A percentile compares a stretch with the other conserved stretches of the same genome.
These are phyloP conservation scores for Trebouxia sp. DNA, from an alignment of 139 green algal species.

Conservation along the genomic window DNA sequence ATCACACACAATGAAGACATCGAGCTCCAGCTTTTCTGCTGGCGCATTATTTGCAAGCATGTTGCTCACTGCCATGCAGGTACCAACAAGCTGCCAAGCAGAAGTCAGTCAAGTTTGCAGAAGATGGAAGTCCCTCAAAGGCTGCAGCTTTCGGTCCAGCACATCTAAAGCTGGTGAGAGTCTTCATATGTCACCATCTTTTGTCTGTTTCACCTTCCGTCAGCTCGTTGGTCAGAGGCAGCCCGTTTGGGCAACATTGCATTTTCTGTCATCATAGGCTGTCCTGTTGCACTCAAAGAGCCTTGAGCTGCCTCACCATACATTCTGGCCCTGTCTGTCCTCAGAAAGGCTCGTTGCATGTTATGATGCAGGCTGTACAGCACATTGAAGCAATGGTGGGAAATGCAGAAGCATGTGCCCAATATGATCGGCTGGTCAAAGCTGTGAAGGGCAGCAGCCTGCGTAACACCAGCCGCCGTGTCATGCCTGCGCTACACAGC, in stretches of 20 bases:
- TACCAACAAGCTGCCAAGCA: not conserved
- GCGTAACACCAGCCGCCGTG: not conserved
- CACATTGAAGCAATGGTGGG: not conserved
- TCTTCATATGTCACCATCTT: not conserved
- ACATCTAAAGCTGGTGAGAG: too few relatives aligned
- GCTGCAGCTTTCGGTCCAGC: too few relatives aligned
- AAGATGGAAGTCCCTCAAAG: too few relatives aligned
- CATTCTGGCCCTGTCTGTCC: too few relatives aligned
- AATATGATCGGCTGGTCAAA: not conserved
- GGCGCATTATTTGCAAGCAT: not conserved
- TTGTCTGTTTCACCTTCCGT: not conserved
- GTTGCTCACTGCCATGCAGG: not conserved
- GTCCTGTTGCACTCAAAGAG: too few relatives aligned
- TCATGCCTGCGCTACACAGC: slow-evolving; percentile 4
- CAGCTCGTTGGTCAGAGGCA: not conserved
- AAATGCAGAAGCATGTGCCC: not conserved
- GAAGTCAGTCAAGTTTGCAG: not conserved
- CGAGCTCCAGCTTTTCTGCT: not conserved
- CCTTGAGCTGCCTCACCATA: too few relatives aligned
- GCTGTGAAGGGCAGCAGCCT: not conserved
- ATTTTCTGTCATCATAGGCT: not conserved
- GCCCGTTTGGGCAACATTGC: too few relatives aligned
- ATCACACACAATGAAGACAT: too few relatives aligned
- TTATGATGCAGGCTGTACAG: not conserved
- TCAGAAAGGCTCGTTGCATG: not conserved